Evolutionary conservation across 2,329 filamentous ascomycete genomes (phyloP).

Genomic region (Paramyrothecium roridum): DNA sequence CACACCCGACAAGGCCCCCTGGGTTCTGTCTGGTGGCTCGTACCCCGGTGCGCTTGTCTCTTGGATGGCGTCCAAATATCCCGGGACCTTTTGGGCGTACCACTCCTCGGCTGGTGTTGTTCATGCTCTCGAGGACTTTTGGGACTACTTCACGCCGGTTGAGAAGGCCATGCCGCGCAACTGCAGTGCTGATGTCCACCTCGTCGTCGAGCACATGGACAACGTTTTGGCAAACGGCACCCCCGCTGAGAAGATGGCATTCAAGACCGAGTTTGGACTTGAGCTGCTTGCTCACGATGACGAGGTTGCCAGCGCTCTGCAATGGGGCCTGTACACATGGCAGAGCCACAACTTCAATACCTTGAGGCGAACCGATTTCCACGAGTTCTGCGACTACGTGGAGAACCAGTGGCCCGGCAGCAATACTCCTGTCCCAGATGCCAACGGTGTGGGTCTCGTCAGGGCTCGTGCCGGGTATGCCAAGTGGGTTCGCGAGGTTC

Average conservation of each 20-base stretch:
- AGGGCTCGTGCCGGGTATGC: background rate
- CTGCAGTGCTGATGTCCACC: background rate
- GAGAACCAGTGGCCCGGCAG: background rate
- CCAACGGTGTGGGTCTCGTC: background rate
- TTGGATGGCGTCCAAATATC: background rate
- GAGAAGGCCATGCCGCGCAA: background rate
- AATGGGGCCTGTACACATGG: background rate
- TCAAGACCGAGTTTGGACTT: background rate
- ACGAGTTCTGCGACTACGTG: background rate
- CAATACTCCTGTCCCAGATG: background rate
- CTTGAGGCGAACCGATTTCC: background rate
- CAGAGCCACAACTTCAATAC: background rate
- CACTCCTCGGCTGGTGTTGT: background rate
- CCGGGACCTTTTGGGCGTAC: background rate
- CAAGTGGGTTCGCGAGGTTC: background rate
- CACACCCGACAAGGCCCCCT: background rate
- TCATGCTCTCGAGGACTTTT: background rate
- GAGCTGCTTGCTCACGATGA: background rate
- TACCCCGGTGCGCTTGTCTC: background rate
- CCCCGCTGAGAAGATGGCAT: background rate
- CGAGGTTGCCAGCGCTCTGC: background rate
- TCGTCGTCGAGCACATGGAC: background rate
- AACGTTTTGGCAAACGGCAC: background rate
- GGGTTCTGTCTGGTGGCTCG: background rate
- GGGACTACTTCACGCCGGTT: background rate